Conservation (phyloP, 176 grass and related monocot species). For the Poa pratensis region DNA sequence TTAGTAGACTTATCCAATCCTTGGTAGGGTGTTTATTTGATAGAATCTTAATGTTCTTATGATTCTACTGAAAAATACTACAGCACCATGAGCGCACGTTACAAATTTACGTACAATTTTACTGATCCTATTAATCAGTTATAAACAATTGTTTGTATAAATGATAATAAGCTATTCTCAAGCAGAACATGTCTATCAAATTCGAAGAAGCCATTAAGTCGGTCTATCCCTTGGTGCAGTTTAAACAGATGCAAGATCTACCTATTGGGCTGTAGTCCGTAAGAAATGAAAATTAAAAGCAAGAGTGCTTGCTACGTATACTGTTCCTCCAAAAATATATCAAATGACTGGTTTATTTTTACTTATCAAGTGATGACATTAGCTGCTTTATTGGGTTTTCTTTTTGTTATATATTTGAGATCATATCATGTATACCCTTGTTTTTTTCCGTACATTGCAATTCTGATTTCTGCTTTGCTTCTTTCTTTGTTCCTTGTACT, state of each 20-base stretch:
- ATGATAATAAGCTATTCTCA: background rate
- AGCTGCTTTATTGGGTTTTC: background rate
- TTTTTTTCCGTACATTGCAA: background rate
- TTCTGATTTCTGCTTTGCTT: constrained; percentile 1
- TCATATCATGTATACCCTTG: background rate
- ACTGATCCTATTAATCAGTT: background rate
- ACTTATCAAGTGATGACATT: constrained; percentile 22
- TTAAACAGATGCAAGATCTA: background rate
- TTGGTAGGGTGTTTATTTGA: no score
- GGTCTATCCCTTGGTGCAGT: background rate
- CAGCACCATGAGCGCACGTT: background rate
- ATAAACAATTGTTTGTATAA: background rate
- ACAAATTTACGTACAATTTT: background rate
- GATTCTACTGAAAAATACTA: background rate
- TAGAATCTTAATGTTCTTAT: background rate
- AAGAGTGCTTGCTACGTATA: no score
- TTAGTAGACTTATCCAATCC: background rate
- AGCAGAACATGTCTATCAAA: background rate
- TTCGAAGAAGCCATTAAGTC: background rate
- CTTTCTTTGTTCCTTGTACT: background rate
- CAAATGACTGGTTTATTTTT: constrained; percentile 5
- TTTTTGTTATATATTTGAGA: background rate
- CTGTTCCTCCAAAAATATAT: constrained; percentile 11
- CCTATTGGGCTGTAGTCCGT: background rate
- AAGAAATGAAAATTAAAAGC: background rate